These are phyloP conservation scores for Tuber magnatum DNA, from an alignment of 495 filamentous ascomycete genomes.

Conservation along the genomic window DNA sequence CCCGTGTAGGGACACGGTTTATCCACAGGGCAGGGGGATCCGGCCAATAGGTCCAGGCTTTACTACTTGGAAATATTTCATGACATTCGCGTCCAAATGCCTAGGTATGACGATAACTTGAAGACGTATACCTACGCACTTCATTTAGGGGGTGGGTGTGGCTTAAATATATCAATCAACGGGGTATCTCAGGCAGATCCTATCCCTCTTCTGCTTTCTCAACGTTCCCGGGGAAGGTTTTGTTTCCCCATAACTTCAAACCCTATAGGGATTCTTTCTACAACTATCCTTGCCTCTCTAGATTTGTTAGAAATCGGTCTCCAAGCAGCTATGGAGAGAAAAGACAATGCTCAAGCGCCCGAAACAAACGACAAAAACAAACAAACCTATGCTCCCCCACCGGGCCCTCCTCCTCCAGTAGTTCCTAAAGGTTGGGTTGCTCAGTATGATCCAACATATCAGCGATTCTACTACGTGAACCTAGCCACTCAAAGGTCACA, in stretches of 20 bases:
- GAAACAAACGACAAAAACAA: slow-evolving; percentile 42
- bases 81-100: background rate
- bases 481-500: slow-evolving; percentile 33
- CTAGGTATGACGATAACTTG: background rate
- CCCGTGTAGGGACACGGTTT: background rate
- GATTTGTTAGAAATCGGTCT: background rate
- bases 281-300: background rate
- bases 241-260: background rate
- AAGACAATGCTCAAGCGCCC: background rate
- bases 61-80: background rate
- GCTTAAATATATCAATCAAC: background rate
- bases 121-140: background rate
- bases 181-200: background rate
- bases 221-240: background rate
- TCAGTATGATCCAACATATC: slow-evolving; percentile 30
- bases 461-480: slow-evolving; percentile 39
- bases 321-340: background rate
- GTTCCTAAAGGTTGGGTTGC: slow-evolving; percentile 74
- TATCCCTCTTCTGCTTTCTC: background rate
- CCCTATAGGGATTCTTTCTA: background rate
- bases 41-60: background rate
- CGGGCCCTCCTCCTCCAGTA: slow-evolving; percentile 75
- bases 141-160: background rate
- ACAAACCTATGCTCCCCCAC: slow-evolving; percentile 60
- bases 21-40: background rate